Evolutionary conservation across 73 alveolate species (phyloP).

Genomic region (Paramecium bursaria): DNA sequence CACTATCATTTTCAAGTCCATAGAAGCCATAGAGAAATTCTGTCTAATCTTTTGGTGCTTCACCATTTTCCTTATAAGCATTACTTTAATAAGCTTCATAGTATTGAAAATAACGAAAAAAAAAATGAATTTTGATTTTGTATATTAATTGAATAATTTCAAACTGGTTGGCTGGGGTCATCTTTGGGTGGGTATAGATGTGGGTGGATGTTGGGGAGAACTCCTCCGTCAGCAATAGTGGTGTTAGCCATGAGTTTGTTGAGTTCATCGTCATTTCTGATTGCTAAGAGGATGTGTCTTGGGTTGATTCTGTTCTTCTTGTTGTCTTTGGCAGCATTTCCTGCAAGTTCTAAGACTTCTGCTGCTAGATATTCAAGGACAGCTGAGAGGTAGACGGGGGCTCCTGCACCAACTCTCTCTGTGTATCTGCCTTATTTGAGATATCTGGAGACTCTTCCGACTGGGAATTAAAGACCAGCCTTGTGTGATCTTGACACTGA

Average conservation of each 20-base stretch:
- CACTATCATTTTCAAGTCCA: constrained; percentile 50
- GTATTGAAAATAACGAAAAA: no score
- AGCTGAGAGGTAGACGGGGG: constrained; percentile 92
- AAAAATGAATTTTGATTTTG: no score
- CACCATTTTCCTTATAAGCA: constrained; percentile 40
- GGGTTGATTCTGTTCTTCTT: constrained; percentile 84
- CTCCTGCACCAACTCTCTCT: constrained; percentile 93
- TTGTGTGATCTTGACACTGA: constrained; percentile 74
- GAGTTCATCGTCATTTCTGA: constrained; percentile 82
- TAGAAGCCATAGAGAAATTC: neutral
- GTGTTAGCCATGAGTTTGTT: constrained; percentile 86
- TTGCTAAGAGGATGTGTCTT: constrained; percentile 83
- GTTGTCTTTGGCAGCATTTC: constrained; percentile 80
- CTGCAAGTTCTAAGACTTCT: constrained; percentile 88
- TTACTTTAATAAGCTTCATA: constrained; percentile 38
- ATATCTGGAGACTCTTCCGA: constrained; percentile 88
- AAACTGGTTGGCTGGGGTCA: constrained; percentile 58
- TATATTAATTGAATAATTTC: no score
- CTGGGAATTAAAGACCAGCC: constrained; percentile 95
- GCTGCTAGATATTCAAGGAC: constrained; percentile 85
- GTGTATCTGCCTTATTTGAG: constrained; percentile 86
- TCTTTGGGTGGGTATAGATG: constrained; percentile 63
- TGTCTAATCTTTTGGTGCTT: constrained; percentile 22
- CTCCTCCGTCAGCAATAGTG: constrained; percentile 91
- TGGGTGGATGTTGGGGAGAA: constrained; percentile 82